Base-by-base conservation (phyloP, 176 grass and related monocot species). In the Rhynchospora tenuis region DNA sequence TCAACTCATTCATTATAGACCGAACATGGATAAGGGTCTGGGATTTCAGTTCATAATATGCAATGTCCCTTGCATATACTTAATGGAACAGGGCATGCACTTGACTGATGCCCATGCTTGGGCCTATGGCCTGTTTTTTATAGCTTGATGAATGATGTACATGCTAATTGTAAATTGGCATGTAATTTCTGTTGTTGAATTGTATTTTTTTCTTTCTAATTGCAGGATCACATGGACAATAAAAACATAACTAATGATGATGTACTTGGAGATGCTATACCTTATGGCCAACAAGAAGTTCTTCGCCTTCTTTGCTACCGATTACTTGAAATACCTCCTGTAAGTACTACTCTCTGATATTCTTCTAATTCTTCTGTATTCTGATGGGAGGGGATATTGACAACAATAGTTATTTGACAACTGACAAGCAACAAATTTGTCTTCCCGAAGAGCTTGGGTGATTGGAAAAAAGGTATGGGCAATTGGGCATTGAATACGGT, bases 171-270 rank as follows among this genome's bases (percentile, higher is more conserved):
- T 54, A 73, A 60, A 66, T 22, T 73, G n/a, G 3, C 23, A 27
- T 26, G 33, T 50, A 20, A 7, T 43, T 82, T 57, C 54, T 76
- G 24, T 64, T 52, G 78, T 66, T 82, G 58, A 66, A 24, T 64
- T 82, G 15, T 65, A n/a, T 9, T 64, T 16, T 83, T 52, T 83
- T 84, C 3, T 31, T 64, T 23, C 43, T 60, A 87, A 64, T 87
- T 90, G 81, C 83, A 99, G 96, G 89, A 90, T 59, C 84, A 88
- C 50, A 68, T 70, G 5, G 96, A 90, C 20, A 86, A 84, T 19
- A 95, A 92, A 80, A 77, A 90, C 50, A 91, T 93, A 81, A 99
- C 96, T 55, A 99, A 99, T 48, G 96, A 99, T 47, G 96, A 99
- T 88, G 81, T 90, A 23, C 86, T 99, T 59, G 96, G 96, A 45